Conservation (phyloP, 2,329 filamentous ascomycete species). For the Calonectria hawksworthii region DNA sequence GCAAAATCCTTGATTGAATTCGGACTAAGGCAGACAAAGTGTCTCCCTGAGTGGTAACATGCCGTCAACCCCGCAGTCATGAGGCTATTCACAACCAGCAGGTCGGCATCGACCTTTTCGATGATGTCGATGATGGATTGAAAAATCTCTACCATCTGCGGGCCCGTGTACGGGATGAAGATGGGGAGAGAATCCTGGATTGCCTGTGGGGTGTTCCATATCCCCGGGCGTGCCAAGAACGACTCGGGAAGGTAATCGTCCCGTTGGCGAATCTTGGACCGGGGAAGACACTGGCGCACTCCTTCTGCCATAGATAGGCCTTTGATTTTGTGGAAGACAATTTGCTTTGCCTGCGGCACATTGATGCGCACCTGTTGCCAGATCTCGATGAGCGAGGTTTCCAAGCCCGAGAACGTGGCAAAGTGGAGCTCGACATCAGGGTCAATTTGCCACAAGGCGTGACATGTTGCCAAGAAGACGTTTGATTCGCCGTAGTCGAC, state of each 20-base stretch:
- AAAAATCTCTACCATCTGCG: constrained; percentile 58
- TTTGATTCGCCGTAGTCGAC: constrained; percentile 62
- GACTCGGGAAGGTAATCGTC: constrained; percentile 18
- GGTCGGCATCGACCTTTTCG: constrained; percentile 51
- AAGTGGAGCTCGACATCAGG: constrained; percentile 58
- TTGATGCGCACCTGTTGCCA: constrained; percentile 20
- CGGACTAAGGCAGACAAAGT: constrained; percentile 57
- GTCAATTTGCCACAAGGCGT: constrained; percentile 53
- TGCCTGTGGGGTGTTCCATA: constrained; percentile 44
- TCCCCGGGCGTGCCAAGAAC: constrained; percentile 28
- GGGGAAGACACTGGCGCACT: constrained; percentile 10
- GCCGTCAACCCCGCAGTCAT: constrained; percentile 60
- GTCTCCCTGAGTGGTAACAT: constrained; percentile 51
- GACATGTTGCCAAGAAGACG: constrained; percentile 58
- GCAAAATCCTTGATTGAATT: constrained; percentile 60
- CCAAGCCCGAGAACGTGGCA: constrained; percentile 56
- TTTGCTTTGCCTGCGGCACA: constrained; percentile 33
- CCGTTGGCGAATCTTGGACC: not conserved
- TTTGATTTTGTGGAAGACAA: constrained; percentile 46
- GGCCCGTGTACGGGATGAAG: constrained; percentile 38
- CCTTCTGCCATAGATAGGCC: constrained; percentile 36
- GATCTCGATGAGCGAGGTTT: constrained; percentile 30
- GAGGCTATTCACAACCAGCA: constrained; percentile 59
- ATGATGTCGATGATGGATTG: constrained; percentile 55
- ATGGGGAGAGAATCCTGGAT: constrained; percentile 49